Conservation (phyloP, 2,329 filamentous ascomycete genomes). For the Alternaria panax region DNA sequence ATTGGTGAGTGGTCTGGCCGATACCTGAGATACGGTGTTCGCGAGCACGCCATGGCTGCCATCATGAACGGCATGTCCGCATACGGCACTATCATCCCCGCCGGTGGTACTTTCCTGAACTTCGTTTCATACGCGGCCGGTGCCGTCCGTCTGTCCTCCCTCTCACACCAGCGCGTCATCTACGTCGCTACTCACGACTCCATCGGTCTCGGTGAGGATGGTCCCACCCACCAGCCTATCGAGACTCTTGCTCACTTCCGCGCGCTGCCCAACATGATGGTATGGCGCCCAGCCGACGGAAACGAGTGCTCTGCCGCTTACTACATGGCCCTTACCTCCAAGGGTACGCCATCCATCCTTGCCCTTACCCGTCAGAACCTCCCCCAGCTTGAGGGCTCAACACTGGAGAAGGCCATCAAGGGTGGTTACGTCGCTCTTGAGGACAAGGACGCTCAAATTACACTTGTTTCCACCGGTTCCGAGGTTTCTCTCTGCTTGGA, state of each 20-base stretch:
- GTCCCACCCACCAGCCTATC: conserved; percentile 98
- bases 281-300: conserved; percentile 97
- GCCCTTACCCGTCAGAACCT: conserved; percentile 98
- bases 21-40: conserved; percentile 91
- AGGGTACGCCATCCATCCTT: conserved; percentile 89
- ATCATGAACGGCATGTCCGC: conserved; percentile 95
- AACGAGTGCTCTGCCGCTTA: conserved; percentile 99
- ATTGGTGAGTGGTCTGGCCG: conserved; percentile 91
- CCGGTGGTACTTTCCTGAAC: conserved; percentile 97
- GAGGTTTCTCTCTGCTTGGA: conserved; percentile 95
- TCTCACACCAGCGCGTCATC: conserved; percentile 89
- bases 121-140: conserved; percentile 98
- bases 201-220: conserved; percentile 98
- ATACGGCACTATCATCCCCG: conserved; percentile 94
- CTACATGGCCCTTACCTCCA: conserved; percentile 90
- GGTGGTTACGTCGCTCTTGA: conserved; percentile 93
- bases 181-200: conserved; percentile 99
- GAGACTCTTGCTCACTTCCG: conserved; percentile 99
- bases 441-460: conserved; percentile 82
- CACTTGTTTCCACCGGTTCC: conserved; percentile 92
- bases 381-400: conserved; percentile 94
- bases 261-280: conserved; percentile 98
- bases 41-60: conserved; percentile 90
- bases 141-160: conserved; percentile 89
- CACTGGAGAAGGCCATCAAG: conserved; percentile 87